Conservation (phyloP, 768 basidiomycete species). For the Lactarius vividus region DNA sequence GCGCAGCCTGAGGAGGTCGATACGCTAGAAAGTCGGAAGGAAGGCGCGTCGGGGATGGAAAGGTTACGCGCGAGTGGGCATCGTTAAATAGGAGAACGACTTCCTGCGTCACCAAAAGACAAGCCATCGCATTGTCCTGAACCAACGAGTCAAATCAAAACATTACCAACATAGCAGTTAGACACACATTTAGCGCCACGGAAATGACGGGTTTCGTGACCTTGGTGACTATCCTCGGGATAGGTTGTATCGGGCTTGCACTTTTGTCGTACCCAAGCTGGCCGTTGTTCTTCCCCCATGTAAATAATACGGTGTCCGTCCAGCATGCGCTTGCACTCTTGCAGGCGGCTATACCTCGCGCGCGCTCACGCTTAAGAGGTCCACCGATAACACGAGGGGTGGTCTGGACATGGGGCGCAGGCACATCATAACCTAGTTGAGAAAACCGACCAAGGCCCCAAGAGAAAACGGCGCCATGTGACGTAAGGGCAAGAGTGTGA, state of each 20-base stretch:
- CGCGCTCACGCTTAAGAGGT: constrained; percentile 70
- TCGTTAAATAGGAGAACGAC: constrained; percentile 84
- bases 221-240: constrained; percentile 79
- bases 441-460: constrained; percentile 91
- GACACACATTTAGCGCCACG: constrained; percentile 69
- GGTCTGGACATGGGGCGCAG: constrained; percentile 59
- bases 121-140: constrained; percentile 81
- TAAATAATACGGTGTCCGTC: constrained; percentile 68
- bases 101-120: constrained; percentile 74
- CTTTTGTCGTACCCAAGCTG: constrained; percentile 86
- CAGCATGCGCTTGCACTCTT: constrained; percentile 87
- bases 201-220: constrained; percentile 66
- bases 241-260: constrained; percentile 68
- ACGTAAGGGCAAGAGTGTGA: constrained; percentile 86
- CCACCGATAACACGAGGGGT: constrained; percentile 73
- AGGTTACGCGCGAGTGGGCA: constrained; percentile 67
- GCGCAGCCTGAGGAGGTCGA: constrained; percentile 73
- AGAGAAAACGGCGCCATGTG: constrained; percentile 75
- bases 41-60: constrained; percentile 62
- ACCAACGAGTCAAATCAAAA: constrained; percentile 1
- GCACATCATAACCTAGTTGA: constrained; percentile 85
- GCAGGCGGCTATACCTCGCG: constrained; percentile 82
- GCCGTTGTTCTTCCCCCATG: constrained; percentile 93
- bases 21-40: constrained; percentile 47
- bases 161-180: neutral